Conservation (phyloP, 495 filamentous ascomycete genomes). For the Trichoderma virens region DNA sequence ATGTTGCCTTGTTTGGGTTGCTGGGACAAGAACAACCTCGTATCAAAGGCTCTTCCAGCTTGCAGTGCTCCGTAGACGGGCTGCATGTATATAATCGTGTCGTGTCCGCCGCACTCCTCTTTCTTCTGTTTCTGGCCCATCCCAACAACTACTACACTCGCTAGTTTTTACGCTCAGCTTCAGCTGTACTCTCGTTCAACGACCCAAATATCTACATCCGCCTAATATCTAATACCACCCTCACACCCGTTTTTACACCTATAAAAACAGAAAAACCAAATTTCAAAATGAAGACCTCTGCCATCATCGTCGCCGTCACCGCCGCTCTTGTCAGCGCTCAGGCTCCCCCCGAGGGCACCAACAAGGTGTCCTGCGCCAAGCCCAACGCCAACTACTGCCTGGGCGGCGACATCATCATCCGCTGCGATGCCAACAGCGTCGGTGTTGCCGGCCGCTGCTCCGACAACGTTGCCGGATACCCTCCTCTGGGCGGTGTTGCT, state of each 20-base stretch:
- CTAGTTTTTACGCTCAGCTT: background rate
- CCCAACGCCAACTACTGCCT: conserved; percentile 24
- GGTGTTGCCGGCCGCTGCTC: conserved; percentile 20
- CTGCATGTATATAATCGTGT: background rate
- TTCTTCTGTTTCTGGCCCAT: background rate
- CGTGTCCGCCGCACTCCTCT: background rate
- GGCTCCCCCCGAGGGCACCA: conserved; percentile 13
- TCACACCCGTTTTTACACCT: background rate
- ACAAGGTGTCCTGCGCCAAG: conserved; percentile 17
- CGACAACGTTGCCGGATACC: conserved; percentile 22
- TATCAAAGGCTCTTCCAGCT: no score
- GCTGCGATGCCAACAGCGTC: conserved; percentile 18
- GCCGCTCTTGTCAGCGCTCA: conserved; percentile 23
- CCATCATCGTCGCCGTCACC: conserved; percentile 21
- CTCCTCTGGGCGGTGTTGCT: conserved; percentile 19
- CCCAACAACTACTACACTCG: background rate
- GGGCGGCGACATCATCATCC: conserved; percentile 28
- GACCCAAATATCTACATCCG: background rate
- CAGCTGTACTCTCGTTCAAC: conserved; percentile 7
- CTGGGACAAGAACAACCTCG: background rate
- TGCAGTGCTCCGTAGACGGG: no score
- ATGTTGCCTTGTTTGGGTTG: conserved; percentile 1
- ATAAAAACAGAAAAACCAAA: background rate
- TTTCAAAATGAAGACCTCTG: conserved; percentile 23
- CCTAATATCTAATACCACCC: conserved; percentile 8